Evolutionary conservation across 352 stramenopile genomes (phyloP), one percentile per base, ranked within the genome.

Genomic region (Globisporangium ultimum): DNA sequence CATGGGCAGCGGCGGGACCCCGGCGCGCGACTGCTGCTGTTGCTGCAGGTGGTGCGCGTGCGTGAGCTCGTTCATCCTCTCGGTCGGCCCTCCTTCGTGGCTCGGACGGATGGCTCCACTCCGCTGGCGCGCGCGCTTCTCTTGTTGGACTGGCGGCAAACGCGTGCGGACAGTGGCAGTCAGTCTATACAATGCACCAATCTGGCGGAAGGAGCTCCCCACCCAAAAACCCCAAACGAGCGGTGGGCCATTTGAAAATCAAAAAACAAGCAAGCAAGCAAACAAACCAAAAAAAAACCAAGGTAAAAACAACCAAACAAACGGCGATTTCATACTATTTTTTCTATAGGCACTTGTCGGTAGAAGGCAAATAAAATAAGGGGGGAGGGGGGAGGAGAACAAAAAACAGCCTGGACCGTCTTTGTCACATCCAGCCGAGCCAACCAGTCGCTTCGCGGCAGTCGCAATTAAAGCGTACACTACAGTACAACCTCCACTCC

Each of bases 191-290:
- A 36, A 36, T 36, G 24, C n/a, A 6, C 45, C 21, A 53, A 53
- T n/a, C n/a, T n/a, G n/a, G n/a, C n/a, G n/a, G 47, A 14, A 22
- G 17, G 12, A 28, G 24, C 28, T 58, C 52, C 48, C 48, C 52
- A 50, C 52, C 38, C 38, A 40, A 34, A 15, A 20, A 42, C 4
- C 18, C 38, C 12, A 28, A n/a, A 18, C 17, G 48, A 28, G 24
- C 66, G 56, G 63, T 56, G 70, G 53, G 57, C 56, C 71, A 79
- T 76, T 72, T 71, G 70, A 72, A 68, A 67, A 67, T 54, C 61
- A 67, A 61, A 61, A 53, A 58, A 46, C 40, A 46, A 41, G 12
- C 7, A 41, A 41, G 7, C 36, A 68, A 52, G 60, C 20, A 20
- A 45, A 59, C 63, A 59, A 52, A 66, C 60, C 60, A 57, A 48